These are phyloP conservation scores for Phytophthora tubulina DNA, from an alignment of 352 stramenopile species.

Conservation along the genomic window DNA sequence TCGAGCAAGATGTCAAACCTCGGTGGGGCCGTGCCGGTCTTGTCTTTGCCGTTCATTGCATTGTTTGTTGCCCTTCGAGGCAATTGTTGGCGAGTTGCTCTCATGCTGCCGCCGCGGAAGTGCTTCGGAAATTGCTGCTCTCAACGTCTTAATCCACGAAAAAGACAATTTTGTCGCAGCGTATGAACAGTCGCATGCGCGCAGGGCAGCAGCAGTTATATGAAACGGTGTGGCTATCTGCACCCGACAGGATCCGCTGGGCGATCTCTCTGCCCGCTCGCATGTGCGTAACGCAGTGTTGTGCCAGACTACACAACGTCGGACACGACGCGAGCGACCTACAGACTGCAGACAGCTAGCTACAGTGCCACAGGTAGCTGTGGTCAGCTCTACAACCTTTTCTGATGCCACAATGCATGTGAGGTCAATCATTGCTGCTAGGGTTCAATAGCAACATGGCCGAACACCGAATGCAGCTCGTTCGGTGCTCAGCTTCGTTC, in stretches of 20 bases:
- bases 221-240: slow-evolving; percentile 7
- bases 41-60: slow-evolving; percentile 7
- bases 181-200: background rate
- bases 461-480: slow-evolving; percentile 21
- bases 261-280: slow-evolving; percentile 1
- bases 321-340: background rate
- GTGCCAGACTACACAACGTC: slow-evolving; percentile 2
- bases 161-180: slow-evolving; percentile 3
- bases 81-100: background rate
- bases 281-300: background rate
- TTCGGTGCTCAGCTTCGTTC: slow-evolving; percentile 8
- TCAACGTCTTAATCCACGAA: background rate
- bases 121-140: background rate
- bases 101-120: background rate
- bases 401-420: background rate
- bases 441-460: background rate
- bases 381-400: background rate
- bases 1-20: slow-evolving; percentile 10
- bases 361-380: too few species aligned
- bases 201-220: background rate
- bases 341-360: too few species aligned
- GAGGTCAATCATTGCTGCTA: too few species aligned
- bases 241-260: background rate
- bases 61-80: slow-evolving; percentile 13
- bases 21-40: background rate